Evolutionary conservation across 1,284 basidiomycete genomes (phyloP), one percentile per base, ranked within the genome.

Genomic region (Trametes hirsuta): DNA sequence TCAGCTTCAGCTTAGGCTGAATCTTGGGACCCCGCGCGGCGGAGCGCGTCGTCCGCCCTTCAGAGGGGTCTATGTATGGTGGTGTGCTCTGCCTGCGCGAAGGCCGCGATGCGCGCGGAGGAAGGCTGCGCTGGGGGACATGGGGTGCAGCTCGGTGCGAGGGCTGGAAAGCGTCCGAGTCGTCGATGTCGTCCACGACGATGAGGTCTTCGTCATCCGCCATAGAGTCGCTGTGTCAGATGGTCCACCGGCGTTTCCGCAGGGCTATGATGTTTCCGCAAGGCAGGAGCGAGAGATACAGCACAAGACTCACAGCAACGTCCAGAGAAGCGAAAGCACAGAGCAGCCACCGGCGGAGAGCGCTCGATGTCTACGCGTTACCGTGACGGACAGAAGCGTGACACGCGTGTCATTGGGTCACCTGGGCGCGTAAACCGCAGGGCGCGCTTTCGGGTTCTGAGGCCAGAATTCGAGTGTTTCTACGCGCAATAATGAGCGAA

Each of bases 1-100:
- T 93, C 54, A 94, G 83, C 75, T 93, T 93, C 47, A 94, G 82
- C 71, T 92, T 93, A 1, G 91, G 90, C 63, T 85, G 86, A 0
- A 78, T 74, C 65, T 85, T 85, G 10, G 78, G 58, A 36, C 74
- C 69, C 15, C 69, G 68, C 11, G 70, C 68, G 8, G 75, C 65
- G 12, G 77, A 77, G 55, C 79, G 77, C 24, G 78, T 78, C 9
- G 75, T 69, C 24, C 77, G 72, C 9, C 68, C 67, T 60, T 68
- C 72, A 9, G 64, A 61, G 52, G 63, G 62, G 61, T 67, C 72
- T 42, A 67, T 55, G 47, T 70, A 71, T 1, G 71, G 67, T 21
- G 68, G 67, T 1, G 72, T 73, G 54, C 66, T 69, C 47, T 67
- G 65, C 39, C 67, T 62, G n/a, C 72, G 68, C n/a, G 62, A 41